Evolutionary conservation across 352 stramenopile genomes (phyloP), one percentile per base, ranked within the genome.

Genomic region (Phytophthora constricta): DNA sequence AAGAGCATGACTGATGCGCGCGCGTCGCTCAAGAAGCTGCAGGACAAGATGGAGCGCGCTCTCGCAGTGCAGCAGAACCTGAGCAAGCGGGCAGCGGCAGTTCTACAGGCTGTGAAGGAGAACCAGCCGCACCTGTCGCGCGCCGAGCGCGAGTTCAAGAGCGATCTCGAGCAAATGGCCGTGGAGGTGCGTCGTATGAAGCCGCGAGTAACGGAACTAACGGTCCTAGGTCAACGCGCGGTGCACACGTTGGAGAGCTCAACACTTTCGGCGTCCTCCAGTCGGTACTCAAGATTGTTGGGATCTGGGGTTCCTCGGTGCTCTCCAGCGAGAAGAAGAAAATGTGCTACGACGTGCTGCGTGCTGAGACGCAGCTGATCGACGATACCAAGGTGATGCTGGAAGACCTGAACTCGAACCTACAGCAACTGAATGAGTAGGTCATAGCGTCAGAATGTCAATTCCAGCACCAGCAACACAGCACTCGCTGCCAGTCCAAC

Each of bases 291-390:
- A 39, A 68, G 34, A 50, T 31, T 57, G 39, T 22, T 68, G 27
- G 61, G 60, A 22, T 14, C 52, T 31, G 51, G 42, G 28, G 42
- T 33, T 47, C 59, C 2, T 59, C 50, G 5, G 53, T 39, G 33
- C 64, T 92, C 8, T 87, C 87, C 9, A 80, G 82, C 10, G 87
- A 92, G 10, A 92, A 91, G 74, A 89, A 91, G 65, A 79, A 84
- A 47, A 95, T 95, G 78, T 92, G 84, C 68, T 90, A 82, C 58
- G 84, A 95, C 42, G 87, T 95, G 28, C 72, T 95, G 58, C 74
- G 77, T 22, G 87, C 87, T 19, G 87, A 95, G 69, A 91, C 82
- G 54, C 82, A 95, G 70, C 62, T 95, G 33, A 92, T 95, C 46
- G 87, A 92, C 48, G 81, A 93, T 57, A 79, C 85, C 45, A 92